Conservation (phyloP, 352 stramenopile species). For the Thalassiosira delicatula region DNA sequence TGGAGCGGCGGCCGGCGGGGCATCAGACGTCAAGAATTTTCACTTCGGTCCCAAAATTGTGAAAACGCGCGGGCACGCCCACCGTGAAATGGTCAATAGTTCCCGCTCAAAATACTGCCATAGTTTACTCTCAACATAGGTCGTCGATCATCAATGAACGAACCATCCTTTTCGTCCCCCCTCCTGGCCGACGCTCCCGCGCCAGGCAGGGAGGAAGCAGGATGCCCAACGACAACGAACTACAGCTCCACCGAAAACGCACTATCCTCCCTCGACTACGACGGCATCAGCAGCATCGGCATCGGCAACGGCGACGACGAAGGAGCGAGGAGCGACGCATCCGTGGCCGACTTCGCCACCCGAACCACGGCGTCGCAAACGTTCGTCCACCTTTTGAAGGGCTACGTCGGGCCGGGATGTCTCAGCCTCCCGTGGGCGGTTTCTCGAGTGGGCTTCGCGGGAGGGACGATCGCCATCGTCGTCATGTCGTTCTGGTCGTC, state of each 20-base stretch:
- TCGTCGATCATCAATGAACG: neutral
- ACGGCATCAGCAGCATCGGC: too few relatives aligned
- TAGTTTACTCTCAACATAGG: too few relatives aligned
- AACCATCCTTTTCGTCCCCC: neutral
- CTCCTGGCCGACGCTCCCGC: too few relatives aligned
- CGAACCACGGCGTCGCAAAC: slow-evolving; percentile 69
- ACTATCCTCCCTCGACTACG: neutral
- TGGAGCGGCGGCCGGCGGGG: too few relatives aligned
- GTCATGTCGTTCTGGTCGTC: slow-evolving; percentile 63
- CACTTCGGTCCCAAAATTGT: too few relatives aligned
- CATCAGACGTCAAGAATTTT: too few relatives aligned
- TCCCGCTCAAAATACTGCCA: too few relatives aligned
- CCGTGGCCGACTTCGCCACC: neutral
- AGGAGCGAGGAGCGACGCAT: neutral
- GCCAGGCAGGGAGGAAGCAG: too few relatives aligned
- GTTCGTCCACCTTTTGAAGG: slow-evolving; percentile 75
- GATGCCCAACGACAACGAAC: neutral
- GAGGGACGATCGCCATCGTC: slow-evolving; percentile 57
- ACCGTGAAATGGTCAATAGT: too few relatives aligned
- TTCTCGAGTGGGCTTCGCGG: slow-evolving; percentile 61
- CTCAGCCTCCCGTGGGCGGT: slow-evolving; percentile 75
- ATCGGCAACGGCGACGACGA: neutral
- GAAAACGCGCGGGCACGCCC: too few relatives aligned
- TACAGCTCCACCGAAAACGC: neutral
- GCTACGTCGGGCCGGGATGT: slow-evolving; percentile 73